These are phyloP conservation scores for Thelephora terrestris DNA, from an alignment of 1,284 basidiomycete species.

Conservation along the genomic window DNA sequence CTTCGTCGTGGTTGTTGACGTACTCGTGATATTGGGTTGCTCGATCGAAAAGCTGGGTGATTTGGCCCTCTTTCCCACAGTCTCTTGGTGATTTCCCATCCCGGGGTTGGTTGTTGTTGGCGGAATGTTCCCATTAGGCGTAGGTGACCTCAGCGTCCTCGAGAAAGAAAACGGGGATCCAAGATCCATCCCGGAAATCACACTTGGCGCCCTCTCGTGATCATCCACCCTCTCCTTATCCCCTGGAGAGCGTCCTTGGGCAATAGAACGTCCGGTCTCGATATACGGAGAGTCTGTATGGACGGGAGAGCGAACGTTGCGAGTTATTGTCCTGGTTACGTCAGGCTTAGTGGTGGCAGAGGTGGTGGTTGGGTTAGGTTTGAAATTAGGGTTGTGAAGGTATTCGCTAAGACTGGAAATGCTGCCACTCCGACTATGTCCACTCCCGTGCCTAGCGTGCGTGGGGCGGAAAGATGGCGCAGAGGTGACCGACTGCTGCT, in stretches of 20 bases:
- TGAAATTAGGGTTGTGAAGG: too few species aligned
- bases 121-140: constrained; percentile 7
- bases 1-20: too few species aligned
- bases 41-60: too few species aligned
- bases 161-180: constrained; percentile 32
- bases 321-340: constrained; percentile 28
- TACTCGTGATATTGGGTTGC: too few species aligned
- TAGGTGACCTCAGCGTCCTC: constrained; percentile 9
- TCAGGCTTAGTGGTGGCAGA: constrained; percentile 6
- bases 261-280: constrained; percentile 21
- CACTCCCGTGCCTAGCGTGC: constrained; percentile 23
- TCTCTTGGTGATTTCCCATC: too few species aligned
- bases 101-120: too few species aligned
- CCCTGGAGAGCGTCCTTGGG: constrained; percentile 10
- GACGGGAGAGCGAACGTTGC: constrained; percentile 44
- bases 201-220: constrained; percentile 35
- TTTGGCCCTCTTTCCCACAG: too few species aligned
- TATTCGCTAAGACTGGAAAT: constrained; percentile 20
- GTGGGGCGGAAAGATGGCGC: constrained; percentile 1
- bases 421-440: constrained; percentile 52
- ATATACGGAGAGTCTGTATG: constrained; percentile 48
- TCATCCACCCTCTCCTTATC: background rate
- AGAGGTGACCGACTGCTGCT: constrained; percentile 10
- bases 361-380: constrained; percentile 1
- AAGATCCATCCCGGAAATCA: constrained; percentile 42